Percentiles rank a stretch among this genome's conserved stretches.
Conservation (phyloP, 352 stramenopile genomes). For the Phytophthora idaei region DNA sequence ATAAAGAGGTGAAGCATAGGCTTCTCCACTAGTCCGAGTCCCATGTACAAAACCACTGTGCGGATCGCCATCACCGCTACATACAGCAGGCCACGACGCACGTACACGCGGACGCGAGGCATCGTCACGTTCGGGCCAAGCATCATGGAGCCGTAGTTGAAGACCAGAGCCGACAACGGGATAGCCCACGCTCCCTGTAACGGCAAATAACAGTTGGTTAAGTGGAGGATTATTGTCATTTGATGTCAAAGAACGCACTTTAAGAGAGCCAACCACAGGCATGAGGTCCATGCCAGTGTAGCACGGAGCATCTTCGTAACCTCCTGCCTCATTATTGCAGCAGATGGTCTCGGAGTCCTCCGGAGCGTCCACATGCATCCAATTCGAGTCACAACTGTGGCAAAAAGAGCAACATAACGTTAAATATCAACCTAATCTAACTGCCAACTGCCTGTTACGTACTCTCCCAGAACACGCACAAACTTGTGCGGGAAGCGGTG, state of each 20-base stretch:
- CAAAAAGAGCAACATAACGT: constrained; percentile 6
- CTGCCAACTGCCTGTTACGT: constrained; percentile 30
- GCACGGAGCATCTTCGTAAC: constrained; percentile 46
- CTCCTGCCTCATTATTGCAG: constrained; percentile 47
- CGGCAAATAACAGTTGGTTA: constrained; percentile 1
- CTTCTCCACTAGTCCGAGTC: constrained; percentile 60
- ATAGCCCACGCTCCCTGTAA: constrained; percentile 68
- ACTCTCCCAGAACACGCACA: constrained; percentile 73
- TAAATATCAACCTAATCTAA: constrained; percentile 4
- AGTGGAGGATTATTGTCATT: neutral
- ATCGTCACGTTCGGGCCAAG: constrained; percentile 56
- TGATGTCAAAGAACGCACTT: constrained; percentile 29
- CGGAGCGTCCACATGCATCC: constrained; percentile 48
- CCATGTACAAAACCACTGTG: constrained; percentile 72
- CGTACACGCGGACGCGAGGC: constrained; percentile 54
- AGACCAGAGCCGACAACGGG: constrained; percentile 57
- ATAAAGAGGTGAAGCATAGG: constrained; percentile 43
- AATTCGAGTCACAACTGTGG: constrained; percentile 73
- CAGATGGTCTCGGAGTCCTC: constrained; percentile 53
- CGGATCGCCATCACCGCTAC: constrained; percentile 63
- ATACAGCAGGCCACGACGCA: constrained; percentile 67
- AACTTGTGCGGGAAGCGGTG: constrained; percentile 68
- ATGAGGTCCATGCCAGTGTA: constrained; percentile 73
- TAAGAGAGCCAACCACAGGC: constrained; percentile 47
- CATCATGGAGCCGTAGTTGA: constrained; percentile 79